Evolutionary conservation across 1,139 yeast species (phyloP), one percentile per base, ranked within the genome.

Genomic region (Saccharomyces uvarum): DNA sequence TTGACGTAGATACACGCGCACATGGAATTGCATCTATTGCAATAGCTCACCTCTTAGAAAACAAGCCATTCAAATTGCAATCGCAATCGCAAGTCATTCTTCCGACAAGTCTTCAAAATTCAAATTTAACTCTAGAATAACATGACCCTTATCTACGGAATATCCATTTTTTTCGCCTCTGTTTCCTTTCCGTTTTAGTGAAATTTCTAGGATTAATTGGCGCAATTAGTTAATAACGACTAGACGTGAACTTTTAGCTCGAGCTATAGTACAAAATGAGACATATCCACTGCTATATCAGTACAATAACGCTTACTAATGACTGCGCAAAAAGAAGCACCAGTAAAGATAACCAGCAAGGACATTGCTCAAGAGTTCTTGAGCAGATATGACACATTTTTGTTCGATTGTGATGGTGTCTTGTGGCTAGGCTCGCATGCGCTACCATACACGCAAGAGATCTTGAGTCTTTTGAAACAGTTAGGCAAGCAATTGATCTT

Each of bases 331-430:
- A 44, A 55, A 5, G 54, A 28, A 29, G 56, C 58, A 8, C 75
- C 78, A 28, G 57, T 63, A 5, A 80, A 82, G 61, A 69, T 87
- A 38, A 71, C 75, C 14, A 67, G 73, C 14, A 75, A 74, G 56
- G 75, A 74, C 48, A 77, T 76, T 38, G 86, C 82, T 2, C 75
- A 76, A 50, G 65, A 71, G n/a, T 73, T 91, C 52, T 70, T 91
- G 13, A 78, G 76, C 57, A 70, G 76, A 50, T 86, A 84, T 68
- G 97, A 89, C 66, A 86, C 87, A 57, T 90, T 90, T 64, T 74
- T 91, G 56, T 91, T 91, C 68, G 98, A 91, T 67, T 91, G 98
- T 71, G 98, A 91, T 68, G 98, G 91, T 53, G 98, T 91, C 7
- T 75, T 91, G 53, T 91, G 98, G 98, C 75, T 86, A 44, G 97